A percentile compares a stretch with the other conserved stretches of the same genome.
Conservation (phyloP, 805 yeast species). For the Lipomyces chichibuensis region DNA sequence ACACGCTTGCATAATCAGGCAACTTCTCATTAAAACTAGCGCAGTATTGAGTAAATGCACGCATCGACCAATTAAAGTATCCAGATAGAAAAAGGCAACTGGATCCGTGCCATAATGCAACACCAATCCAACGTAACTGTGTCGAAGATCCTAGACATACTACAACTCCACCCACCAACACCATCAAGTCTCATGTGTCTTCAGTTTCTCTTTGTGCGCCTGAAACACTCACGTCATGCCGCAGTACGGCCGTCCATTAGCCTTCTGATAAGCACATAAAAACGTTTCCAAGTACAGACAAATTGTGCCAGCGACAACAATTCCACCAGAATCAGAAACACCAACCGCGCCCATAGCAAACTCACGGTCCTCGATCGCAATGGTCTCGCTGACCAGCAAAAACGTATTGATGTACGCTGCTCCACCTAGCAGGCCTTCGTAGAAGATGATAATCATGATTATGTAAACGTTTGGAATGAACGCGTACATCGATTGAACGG, state of each 20-base stretch:
- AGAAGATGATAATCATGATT: conserved; percentile 66
- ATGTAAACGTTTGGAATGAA: conserved; percentile 63
- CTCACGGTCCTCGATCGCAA: conserved; percentile 59
- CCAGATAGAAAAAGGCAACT: neutral
- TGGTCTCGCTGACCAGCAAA: conserved; percentile 67
- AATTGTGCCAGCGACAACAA: conserved; percentile 75
- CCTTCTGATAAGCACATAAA: conserved; percentile 72
- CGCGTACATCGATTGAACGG: conserved; percentile 66
- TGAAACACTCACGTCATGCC: conserved; percentile 43
- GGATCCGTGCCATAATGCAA: neutral
- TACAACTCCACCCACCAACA: neutral
- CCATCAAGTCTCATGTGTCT: neutral
- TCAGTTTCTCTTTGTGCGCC: neutral
- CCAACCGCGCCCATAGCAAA: conserved; percentile 84
- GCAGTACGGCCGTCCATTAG: conserved; percentile 82
- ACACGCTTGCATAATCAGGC: neutral
- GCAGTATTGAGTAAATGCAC: neutral
- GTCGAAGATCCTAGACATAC: neutral
- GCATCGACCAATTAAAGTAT: neutral
- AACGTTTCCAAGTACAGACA: conserved; percentile 74
- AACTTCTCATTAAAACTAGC: neutral
- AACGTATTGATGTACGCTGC: conserved; percentile 88
- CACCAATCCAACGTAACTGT: neutral
- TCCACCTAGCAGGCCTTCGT: conserved; percentile 90
- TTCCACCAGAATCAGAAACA: conserved; percentile 81